phyloP scores from a whole-genome alignment of 2,329 filamentous ascomycete genomes.

The Trichoderma polysporum region DNA sequence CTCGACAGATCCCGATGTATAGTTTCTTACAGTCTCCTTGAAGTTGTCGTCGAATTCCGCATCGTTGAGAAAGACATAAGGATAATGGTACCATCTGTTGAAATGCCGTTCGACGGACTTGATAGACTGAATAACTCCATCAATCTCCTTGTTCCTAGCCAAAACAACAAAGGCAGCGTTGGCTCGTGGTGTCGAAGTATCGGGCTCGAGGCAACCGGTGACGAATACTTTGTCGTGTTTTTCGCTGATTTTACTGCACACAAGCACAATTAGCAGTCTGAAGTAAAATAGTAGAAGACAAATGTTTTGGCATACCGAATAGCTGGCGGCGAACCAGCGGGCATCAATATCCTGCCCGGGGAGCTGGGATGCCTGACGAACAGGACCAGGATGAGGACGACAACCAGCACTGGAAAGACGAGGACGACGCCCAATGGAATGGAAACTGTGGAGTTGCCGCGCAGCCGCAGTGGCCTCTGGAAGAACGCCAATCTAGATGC shows the following conservation, averaged over 20 bases:
- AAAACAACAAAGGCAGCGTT: conserved; percentile 96
- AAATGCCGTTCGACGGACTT: conserved; percentile 99
- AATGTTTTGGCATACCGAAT: conserved; percentile 68
- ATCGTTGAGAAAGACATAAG: conserved; percentile 97
- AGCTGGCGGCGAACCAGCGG: conserved; percentile 80
- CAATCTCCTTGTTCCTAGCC: conserved; percentile 92
- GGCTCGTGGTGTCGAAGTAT: conserved; percentile 75
- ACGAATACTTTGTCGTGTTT: conserved; percentile 97
- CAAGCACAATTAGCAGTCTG: conserved; percentile 22
- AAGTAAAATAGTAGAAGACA: neutral
- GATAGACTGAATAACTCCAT: conserved; percentile 92
- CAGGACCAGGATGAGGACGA: conserved; percentile 85
- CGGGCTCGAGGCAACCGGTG: conserved; percentile 80
- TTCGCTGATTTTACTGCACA: conserved; percentile 85
- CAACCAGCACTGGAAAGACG: conserved; percentile 86
- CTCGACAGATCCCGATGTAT: conserved; percentile 84
- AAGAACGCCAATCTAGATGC: conserved; percentile 72
- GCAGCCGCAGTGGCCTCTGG: conserved; percentile 79
- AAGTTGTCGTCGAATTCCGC: conserved; percentile 95
- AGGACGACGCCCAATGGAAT: conserved; percentile 90
- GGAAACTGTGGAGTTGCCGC: conserved; percentile 87
- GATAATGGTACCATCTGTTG: conserved; percentile 98
- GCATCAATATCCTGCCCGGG: conserved; percentile 79
- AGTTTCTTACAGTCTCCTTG: conserved; percentile 81
- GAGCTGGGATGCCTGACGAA: conserved; percentile 86